Conservation (phyloP, 2,329 filamentous ascomycete genomes). For the Pestalotiopsis sp. region DNA sequence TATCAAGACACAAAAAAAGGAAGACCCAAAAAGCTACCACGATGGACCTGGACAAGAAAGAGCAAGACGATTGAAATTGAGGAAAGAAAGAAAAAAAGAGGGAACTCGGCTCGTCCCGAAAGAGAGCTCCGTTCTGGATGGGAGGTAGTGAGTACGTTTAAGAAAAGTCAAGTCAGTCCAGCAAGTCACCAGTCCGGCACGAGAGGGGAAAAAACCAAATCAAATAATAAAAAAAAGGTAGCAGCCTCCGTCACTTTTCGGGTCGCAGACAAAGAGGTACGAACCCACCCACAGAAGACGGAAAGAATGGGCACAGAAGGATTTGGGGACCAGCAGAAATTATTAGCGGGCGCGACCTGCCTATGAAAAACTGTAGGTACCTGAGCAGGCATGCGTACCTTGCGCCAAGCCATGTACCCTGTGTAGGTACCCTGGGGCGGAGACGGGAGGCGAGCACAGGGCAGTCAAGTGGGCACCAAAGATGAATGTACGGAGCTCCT, state of each 20-base stretch:
- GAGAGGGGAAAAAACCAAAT: not conserved
- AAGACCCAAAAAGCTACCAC: not conserved
- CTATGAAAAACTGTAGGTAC: not conserved
- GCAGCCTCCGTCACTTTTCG: not conserved
- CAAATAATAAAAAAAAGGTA: not conserved
- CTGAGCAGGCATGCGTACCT: not conserved
- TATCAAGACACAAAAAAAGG: not conserved
- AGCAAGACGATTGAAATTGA: not conserved
- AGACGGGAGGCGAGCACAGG: not conserved
- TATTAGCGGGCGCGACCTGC: conserved; percentile 10
- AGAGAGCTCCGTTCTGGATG: not conserved
- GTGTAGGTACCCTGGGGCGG: not conserved
- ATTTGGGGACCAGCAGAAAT: conserved; percentile 14
- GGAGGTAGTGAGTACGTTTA: not conserved
- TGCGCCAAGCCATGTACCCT: not conserved
- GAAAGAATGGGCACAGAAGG: conserved; percentile 12
- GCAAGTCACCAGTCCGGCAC: not conserved
- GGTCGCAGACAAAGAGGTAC: conserved; percentile 1
- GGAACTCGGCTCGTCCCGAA: conserved; percentile 9
- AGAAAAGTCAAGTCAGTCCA: not conserved
- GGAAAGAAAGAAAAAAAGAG: not conserved
- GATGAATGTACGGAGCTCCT: not conserved
- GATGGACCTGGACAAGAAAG: not conserved
- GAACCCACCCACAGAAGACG: conserved; percentile 7
- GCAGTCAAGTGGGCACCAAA: not conserved